Percentiles rank a stretch among this genome's conserved stretches.
Conservation (phyloP, 768 basidiomycete species). For the Amanita inopinata region DNA sequence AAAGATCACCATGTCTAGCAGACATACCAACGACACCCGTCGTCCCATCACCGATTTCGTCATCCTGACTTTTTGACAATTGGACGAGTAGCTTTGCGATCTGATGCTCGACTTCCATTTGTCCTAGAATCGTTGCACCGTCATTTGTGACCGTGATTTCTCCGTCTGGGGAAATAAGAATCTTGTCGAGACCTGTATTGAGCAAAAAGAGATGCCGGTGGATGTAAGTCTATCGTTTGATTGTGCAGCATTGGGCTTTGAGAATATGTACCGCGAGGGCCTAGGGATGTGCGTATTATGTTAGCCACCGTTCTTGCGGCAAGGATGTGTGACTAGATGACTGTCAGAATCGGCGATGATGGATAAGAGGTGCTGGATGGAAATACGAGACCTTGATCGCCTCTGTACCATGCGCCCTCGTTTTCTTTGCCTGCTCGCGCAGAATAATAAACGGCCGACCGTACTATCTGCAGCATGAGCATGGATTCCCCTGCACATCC, state of each 20-base stretch:
- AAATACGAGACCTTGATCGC: constrained; percentile 73
- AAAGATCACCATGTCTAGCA: too few species aligned
- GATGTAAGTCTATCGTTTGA: constrained; percentile 5
- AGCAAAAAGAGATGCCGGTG: constrained; percentile 7
- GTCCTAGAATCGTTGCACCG: constrained; percentile 94
- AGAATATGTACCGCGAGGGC: constrained; percentile 85
- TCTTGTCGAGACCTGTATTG: constrained; percentile 79
- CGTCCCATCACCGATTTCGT: constrained; percentile 98
- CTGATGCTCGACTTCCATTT: constrained; percentile 99
- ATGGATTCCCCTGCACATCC: background rate
- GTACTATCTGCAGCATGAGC: constrained; percentile 41
- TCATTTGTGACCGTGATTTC: constrained; percentile 99
- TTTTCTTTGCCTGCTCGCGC: constrained; percentile 88
- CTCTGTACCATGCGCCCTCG: constrained; percentile 82
- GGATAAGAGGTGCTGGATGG: constrained; percentile 10
- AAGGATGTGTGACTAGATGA: constrained; percentile 80
- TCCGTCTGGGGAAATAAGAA: constrained; percentile 91
- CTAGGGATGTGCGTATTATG: constrained; percentile 90
- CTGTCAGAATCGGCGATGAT: constrained; percentile 8
- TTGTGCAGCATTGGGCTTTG: too few species aligned
- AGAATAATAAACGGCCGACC: constrained; percentile 97
- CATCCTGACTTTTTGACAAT: constrained; percentile 95
- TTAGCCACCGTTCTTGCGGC: constrained; percentile 91
- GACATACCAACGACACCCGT: constrained; percentile 95
- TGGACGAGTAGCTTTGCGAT: constrained; percentile 97